Base-by-base conservation (phyloP, 2,329 filamentous ascomycete genomes). In the Bipolaris sorokiniana region DNA sequence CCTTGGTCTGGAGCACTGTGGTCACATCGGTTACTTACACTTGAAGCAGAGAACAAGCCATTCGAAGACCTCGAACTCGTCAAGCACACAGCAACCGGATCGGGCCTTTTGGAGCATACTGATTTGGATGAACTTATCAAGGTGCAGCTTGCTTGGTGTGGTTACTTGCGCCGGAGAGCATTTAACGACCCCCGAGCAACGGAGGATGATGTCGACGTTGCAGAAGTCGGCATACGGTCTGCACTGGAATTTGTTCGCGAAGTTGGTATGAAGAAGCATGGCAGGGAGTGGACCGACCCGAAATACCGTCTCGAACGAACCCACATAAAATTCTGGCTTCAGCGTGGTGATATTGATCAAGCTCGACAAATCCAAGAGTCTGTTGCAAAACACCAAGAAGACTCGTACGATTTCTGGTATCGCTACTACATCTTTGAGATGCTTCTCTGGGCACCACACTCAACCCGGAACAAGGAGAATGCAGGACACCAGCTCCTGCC, bases 401-500 rank as follows among this genome's bases (percentile, higher is more conserved):
- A 92, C 66, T 93, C 88, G 66, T 92, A 93, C 71, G 92, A 97
- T 67, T 98, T 98, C 74, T 99, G 95, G 95, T 83, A 93, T 53
- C 87, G 88, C 41, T 97, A 92, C 76, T 97, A 97, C 77, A 83
- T 89, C 51, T 98, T 92, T 90, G 95, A 98, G 77, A 89, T 98
- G 83, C 83, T 90, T 56, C 79, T 83, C n/a, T 88, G 86, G 84
- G 81, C 82, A 56, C 84, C 82, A 59, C 82, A 86, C 56, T 81
- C 82, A 2, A 80, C 84, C 47, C 78, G 79, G 9, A 83, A 83
- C 49, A 74, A 75, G 38, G 76, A 78, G 28, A 82, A 82, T 15
- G 79, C 81, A 69, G 81, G 82, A 47, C 80, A 80, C 7, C 64
- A 67, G 20, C 58, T 76, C 3, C 80, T 85, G 44, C 84, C 88